Percentiles rank a stretch among this genome's conserved stretches.
These are phyloP conservation scores for Eucalyptus erythrocorys DNA, from an alignment of 345 rosid genomes.

Conservation along the genomic window DNA sequence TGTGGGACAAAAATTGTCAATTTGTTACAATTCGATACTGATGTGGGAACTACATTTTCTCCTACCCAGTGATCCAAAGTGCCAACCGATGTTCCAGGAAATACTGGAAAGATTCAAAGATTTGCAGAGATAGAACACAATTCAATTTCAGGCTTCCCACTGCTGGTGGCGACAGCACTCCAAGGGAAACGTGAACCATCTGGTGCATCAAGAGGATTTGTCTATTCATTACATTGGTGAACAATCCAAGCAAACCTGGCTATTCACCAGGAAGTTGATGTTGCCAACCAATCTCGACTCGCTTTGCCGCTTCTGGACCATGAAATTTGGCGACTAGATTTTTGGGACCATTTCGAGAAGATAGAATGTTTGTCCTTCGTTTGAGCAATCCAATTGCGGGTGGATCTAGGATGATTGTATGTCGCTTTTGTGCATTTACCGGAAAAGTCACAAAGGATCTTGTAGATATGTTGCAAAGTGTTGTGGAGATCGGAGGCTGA, in stretches of 20 bases:
- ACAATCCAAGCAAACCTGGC: background rate
- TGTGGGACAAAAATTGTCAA: too few relatives aligned
- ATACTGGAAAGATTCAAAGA: too few relatives aligned
- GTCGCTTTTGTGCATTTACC: background rate
- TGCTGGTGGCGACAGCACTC: slow-evolving; percentile 22
- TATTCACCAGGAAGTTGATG: background rate
- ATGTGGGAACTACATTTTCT: too few relatives aligned
- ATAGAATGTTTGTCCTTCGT: background rate
- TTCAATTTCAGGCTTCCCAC: slow-evolving; percentile 80
- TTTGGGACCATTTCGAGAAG: background rate
- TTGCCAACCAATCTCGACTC: background rate
- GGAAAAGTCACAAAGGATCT: too few relatives aligned
- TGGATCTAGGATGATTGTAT: background rate
- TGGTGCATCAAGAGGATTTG: background rate
- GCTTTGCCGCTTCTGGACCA: background rate
- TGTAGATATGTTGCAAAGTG: too few relatives aligned
- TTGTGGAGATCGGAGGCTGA: too few relatives aligned
- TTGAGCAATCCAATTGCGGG: background rate
- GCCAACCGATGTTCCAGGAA: too few relatives aligned
- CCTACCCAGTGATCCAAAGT: too few relatives aligned
- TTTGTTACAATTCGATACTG: too few relatives aligned
- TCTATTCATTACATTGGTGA: background rate
- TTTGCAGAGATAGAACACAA: too few relatives aligned
- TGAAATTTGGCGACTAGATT: background rate
- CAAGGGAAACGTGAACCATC: slow-evolving; percentile 1